phyloP scores from a whole-genome alignment of 805 yeast species.

The Myxozyma sirexii region DNA sequence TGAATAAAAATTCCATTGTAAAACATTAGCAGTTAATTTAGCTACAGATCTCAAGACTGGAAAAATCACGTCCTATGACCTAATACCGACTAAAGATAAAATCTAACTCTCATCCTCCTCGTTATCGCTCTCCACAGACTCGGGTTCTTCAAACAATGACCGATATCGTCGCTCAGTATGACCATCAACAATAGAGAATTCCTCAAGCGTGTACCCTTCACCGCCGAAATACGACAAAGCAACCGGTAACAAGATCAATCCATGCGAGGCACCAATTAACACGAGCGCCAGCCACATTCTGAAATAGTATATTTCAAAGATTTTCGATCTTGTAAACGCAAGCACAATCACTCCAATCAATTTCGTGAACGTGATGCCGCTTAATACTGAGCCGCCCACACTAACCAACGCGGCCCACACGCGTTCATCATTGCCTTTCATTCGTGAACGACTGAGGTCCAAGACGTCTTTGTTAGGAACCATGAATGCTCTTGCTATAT shows the following conservation, averaged over 20 bases:
- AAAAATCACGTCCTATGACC: neutral
- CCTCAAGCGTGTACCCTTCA: conserved; percentile 10
- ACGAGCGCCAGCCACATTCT: conserved; percentile 91
- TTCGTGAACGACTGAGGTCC: conserved; percentile 37
- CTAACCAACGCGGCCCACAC: conserved; percentile 63
- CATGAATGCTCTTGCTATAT: conserved; percentile 77
- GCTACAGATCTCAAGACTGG: neutral
- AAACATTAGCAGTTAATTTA: no score
- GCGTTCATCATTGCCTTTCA: conserved; percentile 41
- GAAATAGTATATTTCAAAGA: conserved; percentile 89
- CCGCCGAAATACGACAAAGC: conserved; percentile 65
- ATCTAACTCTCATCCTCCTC: conserved; percentile 3
- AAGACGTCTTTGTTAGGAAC: conserved; percentile 46
- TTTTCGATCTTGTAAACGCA: conserved; percentile 83
- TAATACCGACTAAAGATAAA: neutral
- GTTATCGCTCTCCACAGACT: conserved; percentile 7
- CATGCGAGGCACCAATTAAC: conserved; percentile 73
- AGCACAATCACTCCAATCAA: conserved; percentile 83
- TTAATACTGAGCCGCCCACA: conserved; percentile 88
- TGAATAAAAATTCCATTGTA: neutral
- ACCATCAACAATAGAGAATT: conserved; percentile 4
- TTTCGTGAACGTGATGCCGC: conserved; percentile 89
- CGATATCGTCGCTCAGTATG: neutral
- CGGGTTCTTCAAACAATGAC: conserved; percentile 11
- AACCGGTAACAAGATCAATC: conserved; percentile 78